phyloP scores from a whole-genome alignment of 129 eudicot genomes.

The Arctium minus region DNA sequence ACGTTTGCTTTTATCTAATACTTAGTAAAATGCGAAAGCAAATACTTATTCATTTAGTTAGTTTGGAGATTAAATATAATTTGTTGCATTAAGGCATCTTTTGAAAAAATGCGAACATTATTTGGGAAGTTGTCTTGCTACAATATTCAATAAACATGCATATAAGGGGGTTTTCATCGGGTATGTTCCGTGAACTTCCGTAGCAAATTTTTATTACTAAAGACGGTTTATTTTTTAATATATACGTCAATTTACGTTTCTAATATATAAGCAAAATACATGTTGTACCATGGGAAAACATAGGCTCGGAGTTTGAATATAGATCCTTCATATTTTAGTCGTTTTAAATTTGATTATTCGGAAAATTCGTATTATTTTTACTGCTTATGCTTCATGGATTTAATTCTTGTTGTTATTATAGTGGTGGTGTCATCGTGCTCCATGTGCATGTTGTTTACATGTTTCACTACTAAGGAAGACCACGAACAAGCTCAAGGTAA shows the following conservation, averaged over 20 bases:
- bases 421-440: not conserved
- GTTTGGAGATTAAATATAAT: too few species aligned
- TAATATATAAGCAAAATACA: not conserved
- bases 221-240: not conserved
- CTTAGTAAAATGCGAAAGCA: too few species aligned
- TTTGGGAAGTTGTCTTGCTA: too few species aligned
- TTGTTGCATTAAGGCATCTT: too few species aligned
- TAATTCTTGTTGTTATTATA: not conserved
- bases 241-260: not conserved
- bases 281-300: not conserved
- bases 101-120: too few species aligned
- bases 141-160: not conserved
- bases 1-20: too few species aligned
- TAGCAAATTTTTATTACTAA: not conserved
- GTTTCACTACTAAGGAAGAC: not conserved
- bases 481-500: not conserved
- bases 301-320: not conserved
- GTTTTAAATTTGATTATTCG: not conserved
- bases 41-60: too few species aligned
- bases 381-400: not conserved
- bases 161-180: not conserved
- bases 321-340: not conserved
- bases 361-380: not conserved
- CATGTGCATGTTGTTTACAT: not conserved
- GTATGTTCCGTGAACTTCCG: not conserved